Conservation (phyloP, 495 filamentous ascomycete genomes). For the Penicillium flavigenum region DNA sequence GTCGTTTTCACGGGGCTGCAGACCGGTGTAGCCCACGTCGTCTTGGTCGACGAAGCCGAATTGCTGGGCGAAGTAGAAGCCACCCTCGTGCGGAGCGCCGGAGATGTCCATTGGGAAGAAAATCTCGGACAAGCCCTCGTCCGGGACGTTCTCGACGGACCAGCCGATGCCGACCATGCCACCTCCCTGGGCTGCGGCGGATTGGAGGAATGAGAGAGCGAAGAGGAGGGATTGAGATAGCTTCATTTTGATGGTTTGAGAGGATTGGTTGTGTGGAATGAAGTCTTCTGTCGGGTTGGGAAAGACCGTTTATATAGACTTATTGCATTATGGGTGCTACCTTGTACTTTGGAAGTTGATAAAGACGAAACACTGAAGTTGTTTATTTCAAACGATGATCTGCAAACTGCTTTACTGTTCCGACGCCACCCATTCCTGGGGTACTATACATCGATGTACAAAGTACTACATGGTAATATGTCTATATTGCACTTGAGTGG, state of each 20-base stretch:
- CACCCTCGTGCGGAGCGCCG: slow-evolving; percentile 21
- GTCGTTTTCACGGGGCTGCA: slow-evolving; percentile 24
- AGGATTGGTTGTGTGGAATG: slow-evolving; percentile 3
- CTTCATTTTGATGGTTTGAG: slow-evolving; percentile 18
- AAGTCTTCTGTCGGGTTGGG: slow-evolving; percentile 18
- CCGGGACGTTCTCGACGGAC: slow-evolving; percentile 13
- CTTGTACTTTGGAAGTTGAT: neutral
- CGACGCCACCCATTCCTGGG: neutral
- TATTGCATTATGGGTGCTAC: neutral
- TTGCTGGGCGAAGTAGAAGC: slow-evolving; percentile 34
- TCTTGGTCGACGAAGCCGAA: slow-evolving; percentile 23
- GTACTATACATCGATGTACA: neutral
- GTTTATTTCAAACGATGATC: slow-evolving; percentile 12
- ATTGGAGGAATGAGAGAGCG: slow-evolving; percentile 3
- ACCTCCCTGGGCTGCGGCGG: slow-evolving; percentile 18
- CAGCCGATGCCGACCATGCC: slow-evolving; percentile 16
- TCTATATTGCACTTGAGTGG: neutral
- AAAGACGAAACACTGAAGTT: slow-evolving; percentile 16
- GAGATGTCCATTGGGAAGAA: slow-evolving; percentile 34
- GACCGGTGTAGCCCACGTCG: slow-evolving; percentile 32
- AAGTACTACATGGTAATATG: neutral
- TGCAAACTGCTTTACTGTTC: slow-evolving; percentile 14
- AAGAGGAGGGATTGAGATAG: neutral
- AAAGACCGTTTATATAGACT: neutral
- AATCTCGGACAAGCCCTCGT: slow-evolving; percentile 23